A percentile compares a stretch with the other conserved stretches of the same genome.
Evolutionary conservation across 257 asterid species (phyloP).

Genomic region (Solanum rostratum): DNA sequence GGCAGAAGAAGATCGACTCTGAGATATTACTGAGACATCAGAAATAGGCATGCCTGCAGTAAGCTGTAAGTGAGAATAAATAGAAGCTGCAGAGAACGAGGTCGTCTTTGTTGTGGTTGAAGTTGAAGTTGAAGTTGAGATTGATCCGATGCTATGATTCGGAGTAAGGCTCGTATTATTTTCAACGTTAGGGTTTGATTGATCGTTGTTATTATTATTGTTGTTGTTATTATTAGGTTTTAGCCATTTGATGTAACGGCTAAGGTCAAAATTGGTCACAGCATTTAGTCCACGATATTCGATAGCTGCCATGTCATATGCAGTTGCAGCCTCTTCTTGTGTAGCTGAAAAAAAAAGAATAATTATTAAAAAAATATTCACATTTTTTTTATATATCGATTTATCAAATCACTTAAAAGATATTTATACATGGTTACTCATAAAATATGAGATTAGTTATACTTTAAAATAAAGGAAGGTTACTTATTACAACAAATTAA

Average conservation of each 20-base stretch:
- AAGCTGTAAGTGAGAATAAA: background rate
- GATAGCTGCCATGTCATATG: constrained; percentile 85
- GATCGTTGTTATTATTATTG: background rate
- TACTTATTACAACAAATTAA: background rate
- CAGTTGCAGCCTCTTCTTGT: constrained; percentile 84
- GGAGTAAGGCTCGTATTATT: constrained; percentile 4
- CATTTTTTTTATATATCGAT: background rate
- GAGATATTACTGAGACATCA: constrained; percentile 1
- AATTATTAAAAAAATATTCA: background rate
- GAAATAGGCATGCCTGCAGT: background rate
- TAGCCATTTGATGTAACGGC: constrained; percentile 82
- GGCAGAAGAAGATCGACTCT: constrained; percentile 27
- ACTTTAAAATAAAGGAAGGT: background rate
- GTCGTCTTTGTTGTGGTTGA: constrained; percentile 8
- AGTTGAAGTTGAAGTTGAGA: background rate
- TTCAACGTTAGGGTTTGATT: constrained; percentile 8
- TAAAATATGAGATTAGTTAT: background rate
- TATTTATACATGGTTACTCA: background rate
- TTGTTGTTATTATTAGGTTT: constrained; percentile 20
- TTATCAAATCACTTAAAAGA: background rate
- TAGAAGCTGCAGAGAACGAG: background rate
- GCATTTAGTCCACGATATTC: constrained; percentile 81
- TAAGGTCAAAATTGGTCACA: constrained; percentile 73
- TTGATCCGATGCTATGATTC: background rate
- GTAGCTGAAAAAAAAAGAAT: constrained; percentile 34